phyloP scores from a whole-genome alignment of 306 rosid genomes.

The Styphnolobium japonicum region DNA sequence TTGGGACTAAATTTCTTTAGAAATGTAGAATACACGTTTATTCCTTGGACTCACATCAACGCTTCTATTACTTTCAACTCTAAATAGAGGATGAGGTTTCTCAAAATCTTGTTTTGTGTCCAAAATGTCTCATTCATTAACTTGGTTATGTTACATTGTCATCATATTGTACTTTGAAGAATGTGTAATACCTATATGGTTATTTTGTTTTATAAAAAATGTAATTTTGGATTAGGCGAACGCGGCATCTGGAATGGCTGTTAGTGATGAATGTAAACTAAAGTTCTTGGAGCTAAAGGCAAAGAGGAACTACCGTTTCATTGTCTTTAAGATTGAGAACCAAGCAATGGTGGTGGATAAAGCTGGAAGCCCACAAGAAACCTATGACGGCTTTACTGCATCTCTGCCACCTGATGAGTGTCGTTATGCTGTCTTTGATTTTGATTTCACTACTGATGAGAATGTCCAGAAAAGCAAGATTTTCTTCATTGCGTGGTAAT shows the following conservation, averaged over 20 bases:
- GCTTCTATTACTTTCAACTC: no score
- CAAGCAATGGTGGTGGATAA: conserved; percentile 65
- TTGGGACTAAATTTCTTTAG: neutral
- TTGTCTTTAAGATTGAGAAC: conserved; percentile 58
- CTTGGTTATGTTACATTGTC: neutral
- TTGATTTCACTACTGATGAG: conserved; percentile 63
- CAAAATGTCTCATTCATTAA: neutral
- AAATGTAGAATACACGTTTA: no score
- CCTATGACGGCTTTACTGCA: conserved; percentile 46
- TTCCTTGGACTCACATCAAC: no score
- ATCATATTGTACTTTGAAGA: neutral
- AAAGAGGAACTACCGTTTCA: conserved; percentile 61
- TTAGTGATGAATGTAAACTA: conserved; percentile 61
- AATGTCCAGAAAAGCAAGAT: conserved; percentile 78
- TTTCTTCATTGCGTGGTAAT: conserved; percentile 75
- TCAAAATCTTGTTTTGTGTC: neutral
- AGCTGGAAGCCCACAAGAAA: conserved; percentile 44
- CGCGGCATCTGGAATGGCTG: conserved; percentile 63
- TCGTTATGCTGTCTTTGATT: conserved; percentile 68
- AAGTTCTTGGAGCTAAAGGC: conserved; percentile 63
- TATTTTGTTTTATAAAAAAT: neutral
- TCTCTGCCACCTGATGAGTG: conserved; percentile 65
- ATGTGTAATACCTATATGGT: neutral
- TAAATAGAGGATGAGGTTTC: neutral
- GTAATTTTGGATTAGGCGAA: conserved; percentile 40